Evolutionary conservation across 192 early-diverging fungal genomes (phyloP).

Genomic region (Coemansia javaensis): DNA sequence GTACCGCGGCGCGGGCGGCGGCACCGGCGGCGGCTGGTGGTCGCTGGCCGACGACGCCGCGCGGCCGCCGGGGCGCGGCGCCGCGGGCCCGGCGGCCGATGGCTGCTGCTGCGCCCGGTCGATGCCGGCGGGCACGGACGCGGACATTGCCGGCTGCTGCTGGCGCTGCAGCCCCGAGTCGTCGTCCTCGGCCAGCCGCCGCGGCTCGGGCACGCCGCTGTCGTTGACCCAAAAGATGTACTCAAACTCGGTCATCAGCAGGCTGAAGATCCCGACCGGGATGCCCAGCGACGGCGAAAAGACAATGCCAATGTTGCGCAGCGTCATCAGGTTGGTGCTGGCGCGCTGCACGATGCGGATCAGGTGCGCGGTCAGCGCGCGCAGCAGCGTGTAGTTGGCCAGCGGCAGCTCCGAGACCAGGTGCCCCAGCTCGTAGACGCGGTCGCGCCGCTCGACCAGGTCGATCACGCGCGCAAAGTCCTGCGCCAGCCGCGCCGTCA

Average conservation of each 20-base stretch:
- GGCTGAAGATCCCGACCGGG: slow-evolving; percentile 86
- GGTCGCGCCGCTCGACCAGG: slow-evolving; percentile 70
- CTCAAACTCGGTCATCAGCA: slow-evolving; percentile 88
- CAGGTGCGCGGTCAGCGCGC: slow-evolving; percentile 83
- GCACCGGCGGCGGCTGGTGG: not conserved
- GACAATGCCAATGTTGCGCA: slow-evolving; percentile 93
- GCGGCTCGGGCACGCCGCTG: slow-evolving; percentile 55
- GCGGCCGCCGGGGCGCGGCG: no score
- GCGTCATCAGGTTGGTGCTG: slow-evolving; percentile 89
- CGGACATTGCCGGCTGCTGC: slow-evolving; percentile 10
- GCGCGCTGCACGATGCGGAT: slow-evolving; percentile 80
- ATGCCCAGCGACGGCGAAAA: slow-evolving; percentile 93
- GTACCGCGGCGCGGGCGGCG: slow-evolving; percentile 13
- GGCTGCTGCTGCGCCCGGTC: slow-evolving; percentile 11
- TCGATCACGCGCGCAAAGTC: slow-evolving; percentile 85
- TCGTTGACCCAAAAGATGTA: slow-evolving; percentile 76
- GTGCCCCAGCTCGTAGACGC: slow-evolving; percentile 75
- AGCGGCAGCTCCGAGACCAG: slow-evolving; percentile 75
- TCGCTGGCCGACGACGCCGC: no score
- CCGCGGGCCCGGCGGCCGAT: slow-evolving; percentile 1
- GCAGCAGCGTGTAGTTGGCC: slow-evolving; percentile 85
- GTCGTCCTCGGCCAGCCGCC: slow-evolving; percentile 1
- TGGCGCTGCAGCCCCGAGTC: not conserved
- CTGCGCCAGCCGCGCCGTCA: slow-evolving; percentile 80
- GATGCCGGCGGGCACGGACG: slow-evolving; percentile 30